Evolutionary conservation across 768 basidiomycete species (phyloP).

Genomic region (Psilocybe cyanescens): DNA sequence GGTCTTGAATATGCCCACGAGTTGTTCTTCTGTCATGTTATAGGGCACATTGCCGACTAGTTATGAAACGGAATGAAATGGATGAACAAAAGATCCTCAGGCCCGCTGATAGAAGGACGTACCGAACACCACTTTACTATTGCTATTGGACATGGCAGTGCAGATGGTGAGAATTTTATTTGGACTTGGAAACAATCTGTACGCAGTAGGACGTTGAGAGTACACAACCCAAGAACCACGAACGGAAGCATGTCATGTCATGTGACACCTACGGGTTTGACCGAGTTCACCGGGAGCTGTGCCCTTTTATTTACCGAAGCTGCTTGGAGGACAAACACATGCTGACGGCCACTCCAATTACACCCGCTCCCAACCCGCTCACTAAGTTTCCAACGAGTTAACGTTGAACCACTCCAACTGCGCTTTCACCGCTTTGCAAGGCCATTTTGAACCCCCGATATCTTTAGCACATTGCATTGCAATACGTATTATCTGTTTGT

Average conservation of each 20-base stretch:
- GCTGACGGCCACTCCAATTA: background rate
- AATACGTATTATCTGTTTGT: background rate
- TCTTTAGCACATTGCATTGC: background rate
- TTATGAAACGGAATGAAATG: background rate
- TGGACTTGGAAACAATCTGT: background rate
- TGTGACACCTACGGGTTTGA: background rate
- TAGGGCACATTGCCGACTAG: slow-evolving; percentile 89
- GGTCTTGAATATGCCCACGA: slow-evolving; percentile 87
- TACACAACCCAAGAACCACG: background rate
- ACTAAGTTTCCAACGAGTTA: background rate
- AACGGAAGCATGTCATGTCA: background rate
- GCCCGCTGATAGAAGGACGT: slow-evolving; percentile 3
- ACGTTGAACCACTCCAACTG: background rate
- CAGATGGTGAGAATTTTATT: background rate
- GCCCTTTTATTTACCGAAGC: background rate
- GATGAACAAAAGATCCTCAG: background rate
- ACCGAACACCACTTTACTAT: slow-evolving; percentile 30
- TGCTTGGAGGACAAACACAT: background rate
- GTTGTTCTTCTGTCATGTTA: slow-evolving; percentile 87
- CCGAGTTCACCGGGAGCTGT: background rate
- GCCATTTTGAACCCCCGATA: background rate
- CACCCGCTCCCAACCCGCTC: too few species aligned
- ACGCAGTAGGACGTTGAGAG: background rate
- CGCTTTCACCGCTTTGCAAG: background rate
- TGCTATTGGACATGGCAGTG: slow-evolving; percentile 22